phyloP scores from a whole-genome alignment of 140 eudicot species.

The Erigeron philadelphicus region DNA sequence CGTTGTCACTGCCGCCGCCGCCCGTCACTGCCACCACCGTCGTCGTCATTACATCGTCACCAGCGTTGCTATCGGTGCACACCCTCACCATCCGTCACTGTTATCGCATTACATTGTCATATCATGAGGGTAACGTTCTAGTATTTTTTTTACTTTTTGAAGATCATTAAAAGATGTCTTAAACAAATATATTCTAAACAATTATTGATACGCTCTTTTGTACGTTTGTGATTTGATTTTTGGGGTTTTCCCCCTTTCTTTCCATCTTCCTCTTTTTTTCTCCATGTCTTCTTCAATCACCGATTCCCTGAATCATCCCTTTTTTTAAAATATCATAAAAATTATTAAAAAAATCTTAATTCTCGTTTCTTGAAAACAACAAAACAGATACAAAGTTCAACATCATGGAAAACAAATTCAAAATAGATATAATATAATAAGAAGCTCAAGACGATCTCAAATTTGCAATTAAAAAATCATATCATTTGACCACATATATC shows the following conservation, averaged over 20 bases:
- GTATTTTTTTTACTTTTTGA: no score
- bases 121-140: no score
- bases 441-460: not conserved
- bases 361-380: constrained; percentile 45
- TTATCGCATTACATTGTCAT: no score
- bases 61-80: no score
- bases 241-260: constrained; percentile 28
- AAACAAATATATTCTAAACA: no score
- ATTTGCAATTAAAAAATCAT: constrained; percentile 9
- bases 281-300: not conserved
- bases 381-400: constrained; percentile 25
- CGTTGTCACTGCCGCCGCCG: no score
- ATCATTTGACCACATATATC: constrained; percentile 14
- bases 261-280: constrained; percentile 16
- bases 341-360: not conserved
- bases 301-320: constrained; percentile 27
- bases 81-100: no score
- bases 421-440: not conserved
- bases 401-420: not conserved
- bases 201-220: constrained; percentile 7
- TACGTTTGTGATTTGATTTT: constrained; percentile 17
- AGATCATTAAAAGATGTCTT: no score
- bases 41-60: no score
- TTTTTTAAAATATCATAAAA: constrained; percentile 18
- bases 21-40: no score